Conservation (phyloP, 768 basidiomycete genomes). For the Russula emetica region DNA sequence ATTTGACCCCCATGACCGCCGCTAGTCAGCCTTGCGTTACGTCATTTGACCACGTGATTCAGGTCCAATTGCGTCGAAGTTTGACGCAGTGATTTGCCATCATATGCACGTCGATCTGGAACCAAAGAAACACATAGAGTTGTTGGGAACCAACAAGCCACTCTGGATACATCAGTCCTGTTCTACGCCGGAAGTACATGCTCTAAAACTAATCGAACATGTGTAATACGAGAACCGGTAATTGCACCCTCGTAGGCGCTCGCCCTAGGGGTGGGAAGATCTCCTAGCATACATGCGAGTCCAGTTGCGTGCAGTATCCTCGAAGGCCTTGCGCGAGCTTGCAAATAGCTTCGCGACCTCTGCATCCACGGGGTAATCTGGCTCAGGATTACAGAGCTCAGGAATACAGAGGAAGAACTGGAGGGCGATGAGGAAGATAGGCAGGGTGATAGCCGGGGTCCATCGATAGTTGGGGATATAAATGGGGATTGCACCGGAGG, state of each 20-base stretch:
- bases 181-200: slow-evolving; percentile 54
- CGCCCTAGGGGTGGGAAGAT: slow-evolving; percentile 37
- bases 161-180: neutral
- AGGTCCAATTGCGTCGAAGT: too few species aligned
- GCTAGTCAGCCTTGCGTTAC: neutral
- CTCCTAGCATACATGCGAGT: slow-evolving; percentile 87
- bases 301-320: slow-evolving; percentile 92
- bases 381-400: slow-evolving; percentile 82
- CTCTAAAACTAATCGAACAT: slow-evolving; percentile 77
- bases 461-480: slow-evolving; percentile 84
- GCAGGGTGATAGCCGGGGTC: slow-evolving; percentile 91
- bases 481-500: slow-evolving; percentile 90
- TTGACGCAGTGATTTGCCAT: too few species aligned
- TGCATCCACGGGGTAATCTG: slow-evolving; percentile 93
- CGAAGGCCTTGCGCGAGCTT: slow-evolving; percentile 79
- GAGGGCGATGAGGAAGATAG: slow-evolving; percentile 89
- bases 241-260: slow-evolving; percentile 46
- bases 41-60: slow-evolving; percentile 1
- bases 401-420: slow-evolving; percentile 91
- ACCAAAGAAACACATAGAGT: too few species aligned
- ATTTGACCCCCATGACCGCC: neutral
- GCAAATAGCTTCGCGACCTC: slow-evolving; percentile 97
- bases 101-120: too few species aligned
- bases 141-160: neutral
- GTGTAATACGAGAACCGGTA: slow-evolving; percentile 75